These are phyloP conservation scores for Lepidopterella palustris DNA, from an alignment of 495 filamentous ascomycete species.

Conservation along the genomic window DNA sequence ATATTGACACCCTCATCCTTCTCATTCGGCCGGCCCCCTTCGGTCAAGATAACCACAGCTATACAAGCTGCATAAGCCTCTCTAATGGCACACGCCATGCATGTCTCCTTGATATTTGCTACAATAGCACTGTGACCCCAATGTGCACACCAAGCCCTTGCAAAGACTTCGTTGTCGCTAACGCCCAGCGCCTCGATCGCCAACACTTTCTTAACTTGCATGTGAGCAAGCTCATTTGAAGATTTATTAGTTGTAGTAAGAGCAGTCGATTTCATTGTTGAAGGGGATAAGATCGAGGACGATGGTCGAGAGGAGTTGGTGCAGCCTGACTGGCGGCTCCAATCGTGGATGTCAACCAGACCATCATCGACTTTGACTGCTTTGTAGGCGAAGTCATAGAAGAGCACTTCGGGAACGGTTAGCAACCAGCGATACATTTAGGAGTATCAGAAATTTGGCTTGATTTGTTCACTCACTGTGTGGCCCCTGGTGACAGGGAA, in stretches of 20 bases:
- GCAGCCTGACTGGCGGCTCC: slow-evolving; percentile 41
- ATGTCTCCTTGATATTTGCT: slow-evolving; percentile 60
- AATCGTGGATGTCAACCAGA: slow-evolving; percentile 55
- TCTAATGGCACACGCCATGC: slow-evolving; percentile 63
- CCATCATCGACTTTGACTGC: slow-evolving; percentile 48
- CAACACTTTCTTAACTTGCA: slow-evolving; percentile 53
- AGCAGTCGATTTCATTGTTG: slow-evolving; percentile 8
- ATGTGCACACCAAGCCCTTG: slow-evolving; percentile 64
- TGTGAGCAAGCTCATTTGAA: slow-evolving; percentile 7
- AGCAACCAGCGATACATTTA: background rate
- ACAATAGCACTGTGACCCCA: slow-evolving; percentile 62
- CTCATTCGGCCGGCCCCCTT: slow-evolving; percentile 38
- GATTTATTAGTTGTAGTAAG: slow-evolving; percentile 14
- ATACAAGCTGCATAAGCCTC: slow-evolving; percentile 65
- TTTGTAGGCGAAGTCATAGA: slow-evolving; percentile 57
- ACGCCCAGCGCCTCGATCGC: slow-evolving; percentile 66
- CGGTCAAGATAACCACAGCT: slow-evolving; percentile 61
- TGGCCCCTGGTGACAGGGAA: slow-evolving; percentile 61
- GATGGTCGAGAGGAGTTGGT: slow-evolving; percentile 11
- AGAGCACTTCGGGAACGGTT: slow-evolving; percentile 40
- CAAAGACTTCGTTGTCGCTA: slow-evolving; percentile 65
- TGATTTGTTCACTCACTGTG: slow-evolving; percentile 42
- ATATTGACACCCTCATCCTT: slow-evolving; percentile 17
- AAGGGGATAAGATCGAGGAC: slow-evolving; percentile 8
- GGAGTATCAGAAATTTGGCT: background rate